Evolutionary conservation across 2,329 filamentous ascomycete species (phyloP).

Genomic region (Colletotrichum tofieldiae): DNA sequence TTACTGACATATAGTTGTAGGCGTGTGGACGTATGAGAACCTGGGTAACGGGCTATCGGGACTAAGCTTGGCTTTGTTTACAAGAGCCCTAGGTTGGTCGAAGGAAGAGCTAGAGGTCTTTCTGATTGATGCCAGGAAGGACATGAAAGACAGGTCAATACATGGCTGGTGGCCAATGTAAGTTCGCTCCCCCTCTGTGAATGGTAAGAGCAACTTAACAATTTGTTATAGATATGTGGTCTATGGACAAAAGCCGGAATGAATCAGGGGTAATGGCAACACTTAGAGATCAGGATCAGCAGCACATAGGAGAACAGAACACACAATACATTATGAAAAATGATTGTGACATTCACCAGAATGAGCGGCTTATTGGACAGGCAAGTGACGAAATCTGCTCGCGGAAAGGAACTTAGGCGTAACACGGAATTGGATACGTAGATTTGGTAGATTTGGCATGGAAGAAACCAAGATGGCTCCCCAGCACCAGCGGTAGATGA

Average conservation of each 20-base stretch:
- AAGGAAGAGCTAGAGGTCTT: constrained; percentile 53
- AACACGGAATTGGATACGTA: too few species aligned
- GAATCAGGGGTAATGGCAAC: neutral
- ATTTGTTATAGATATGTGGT: constrained; percentile 2
- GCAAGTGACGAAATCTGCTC: too few species aligned
- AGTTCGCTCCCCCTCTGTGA: constrained; percentile 36
- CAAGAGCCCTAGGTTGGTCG: constrained; percentile 53
- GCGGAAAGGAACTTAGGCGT: too few species aligned
- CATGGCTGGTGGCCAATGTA: constrained; percentile 59
- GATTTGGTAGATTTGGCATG: too few species aligned
- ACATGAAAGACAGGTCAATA: constrained; percentile 51
- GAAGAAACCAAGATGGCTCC: too few species aligned
- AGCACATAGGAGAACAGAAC: neutral
- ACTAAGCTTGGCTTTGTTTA: constrained; percentile 55
- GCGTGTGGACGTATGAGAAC: constrained; percentile 52
- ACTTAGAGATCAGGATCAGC: neutral
- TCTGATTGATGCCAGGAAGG: constrained; percentile 52
- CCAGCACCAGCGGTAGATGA: too few species aligned
- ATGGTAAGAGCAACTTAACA: neutral
- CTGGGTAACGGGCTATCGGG: constrained; percentile 54
- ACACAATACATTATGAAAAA: neutral
- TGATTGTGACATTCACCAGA: too few species aligned
- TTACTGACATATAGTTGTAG: neutral
- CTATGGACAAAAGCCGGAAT: constrained; percentile 27
- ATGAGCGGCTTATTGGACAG: too few species aligned